Conservation (phyloP, 305 asterid genomes). For the Caryopteris hybrid region DNA sequence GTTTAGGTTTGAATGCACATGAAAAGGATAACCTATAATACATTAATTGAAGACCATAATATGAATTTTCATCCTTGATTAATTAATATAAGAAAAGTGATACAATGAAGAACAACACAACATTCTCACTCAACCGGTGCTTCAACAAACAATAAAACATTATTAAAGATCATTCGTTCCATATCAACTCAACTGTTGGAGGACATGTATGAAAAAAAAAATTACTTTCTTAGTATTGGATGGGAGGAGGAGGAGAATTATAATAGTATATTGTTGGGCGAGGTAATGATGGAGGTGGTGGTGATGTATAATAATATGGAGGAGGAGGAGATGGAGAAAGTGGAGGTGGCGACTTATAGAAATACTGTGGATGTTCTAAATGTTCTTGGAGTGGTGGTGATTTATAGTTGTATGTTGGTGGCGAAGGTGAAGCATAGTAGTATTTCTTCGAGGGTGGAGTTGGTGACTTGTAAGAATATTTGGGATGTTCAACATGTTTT, state of each 20-base stretch:
- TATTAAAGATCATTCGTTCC: not conserved
- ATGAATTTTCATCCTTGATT: too few relatives aligned
- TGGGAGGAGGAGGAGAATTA: not conserved
- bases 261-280: not conserved
- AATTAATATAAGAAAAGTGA: too few relatives aligned
- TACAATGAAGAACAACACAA: too few relatives aligned
- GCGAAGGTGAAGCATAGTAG: not conserved
- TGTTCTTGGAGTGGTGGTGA: not conserved
- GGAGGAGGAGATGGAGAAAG: not conserved
- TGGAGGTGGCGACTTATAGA: conserved; percentile 12
- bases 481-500: not conserved
- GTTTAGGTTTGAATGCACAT: too few relatives aligned
- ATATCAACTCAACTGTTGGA: not conserved
- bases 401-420: not conserved
- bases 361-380: not conserved
- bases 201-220: not conserved
- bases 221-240: not conserved
- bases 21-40: too few relatives aligned
- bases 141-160: too few relatives aligned
- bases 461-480: not conserved
- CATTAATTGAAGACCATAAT: too few relatives aligned
- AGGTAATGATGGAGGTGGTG: not conserved
- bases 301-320: not conserved
- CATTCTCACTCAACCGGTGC: too few relatives aligned
- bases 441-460: conserved; percentile 2